Evolutionary conservation across 2,329 filamentous ascomycete genomes (phyloP).

Genomic region (Exophiala xenobiotica): DNA sequence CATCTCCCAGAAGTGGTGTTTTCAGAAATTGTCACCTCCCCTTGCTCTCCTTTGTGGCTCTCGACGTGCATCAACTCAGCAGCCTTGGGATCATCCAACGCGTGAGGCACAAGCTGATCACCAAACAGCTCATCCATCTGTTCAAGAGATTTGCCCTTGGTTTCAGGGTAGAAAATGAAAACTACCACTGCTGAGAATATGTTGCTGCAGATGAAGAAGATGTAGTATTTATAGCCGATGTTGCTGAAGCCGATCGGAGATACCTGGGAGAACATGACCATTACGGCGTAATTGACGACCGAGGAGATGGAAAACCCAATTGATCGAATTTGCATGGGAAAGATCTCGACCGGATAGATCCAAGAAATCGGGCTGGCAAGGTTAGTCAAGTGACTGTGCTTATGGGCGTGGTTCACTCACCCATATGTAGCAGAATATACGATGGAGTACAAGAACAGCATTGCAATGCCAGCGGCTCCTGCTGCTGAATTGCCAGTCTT

Average conservation of each 20-base stretch:
- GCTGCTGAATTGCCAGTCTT: neutral
- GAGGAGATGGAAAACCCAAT: conserved; percentile 59
- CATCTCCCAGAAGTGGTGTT: neutral
- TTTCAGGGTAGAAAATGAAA: conserved; percentile 32
- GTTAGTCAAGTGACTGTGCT: neutral
- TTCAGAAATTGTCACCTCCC: neutral
- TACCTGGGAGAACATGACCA: conserved; percentile 33
- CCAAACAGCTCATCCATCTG: conserved; percentile 32
- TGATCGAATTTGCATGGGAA: conserved; percentile 65
- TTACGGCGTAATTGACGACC: conserved; percentile 57
- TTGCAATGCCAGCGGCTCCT: neutral
- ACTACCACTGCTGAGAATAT: conserved; percentile 26
- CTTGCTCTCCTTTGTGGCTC: neutral
- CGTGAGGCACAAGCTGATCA: neutral
- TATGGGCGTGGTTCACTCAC: neutral
- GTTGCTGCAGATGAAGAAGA: conserved; percentile 16
- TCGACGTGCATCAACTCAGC: neutral
- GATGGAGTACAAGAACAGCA: neutral
- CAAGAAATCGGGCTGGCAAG: conserved; percentile 2
- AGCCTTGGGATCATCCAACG: neutral
- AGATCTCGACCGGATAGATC: conserved; percentile 65
- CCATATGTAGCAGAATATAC: neutral
- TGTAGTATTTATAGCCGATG: conserved; percentile 35
- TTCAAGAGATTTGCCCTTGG: conserved; percentile 33
- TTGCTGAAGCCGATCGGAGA: conserved; percentile 34